A percentile compares a stretch with the other conserved stretches of the same genome.
phyloP scores from a whole-genome alignment of 345 rosid species.

The Moringa oleifera region DNA sequence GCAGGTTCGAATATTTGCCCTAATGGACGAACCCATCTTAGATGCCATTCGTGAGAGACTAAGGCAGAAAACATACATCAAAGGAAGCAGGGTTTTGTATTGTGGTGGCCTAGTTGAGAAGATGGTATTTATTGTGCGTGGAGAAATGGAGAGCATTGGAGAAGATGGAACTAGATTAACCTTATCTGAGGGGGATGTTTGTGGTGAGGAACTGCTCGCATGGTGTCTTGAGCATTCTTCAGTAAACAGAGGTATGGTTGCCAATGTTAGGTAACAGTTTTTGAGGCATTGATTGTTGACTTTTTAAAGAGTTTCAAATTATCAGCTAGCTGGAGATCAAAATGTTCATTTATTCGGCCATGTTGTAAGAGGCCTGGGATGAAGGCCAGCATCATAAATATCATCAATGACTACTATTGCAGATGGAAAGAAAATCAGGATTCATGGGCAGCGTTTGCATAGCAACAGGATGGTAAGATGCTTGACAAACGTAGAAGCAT shows the following conservation, averaged over 20 bases:
- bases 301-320: neutral
- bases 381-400: slow-evolving; percentile 1
- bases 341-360: neutral
- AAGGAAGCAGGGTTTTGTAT: slow-evolving; percentile 52
- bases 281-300: neutral
- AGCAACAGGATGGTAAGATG: slow-evolving; percentile 65
- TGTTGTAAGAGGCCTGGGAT: slow-evolving; percentile 1
- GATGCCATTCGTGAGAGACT: slow-evolving; percentile 74
- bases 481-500: slow-evolving; percentile 76
- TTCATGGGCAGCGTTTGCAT: slow-evolving; percentile 36
- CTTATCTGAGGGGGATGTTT: slow-evolving; percentile 66
- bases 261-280: neutral
- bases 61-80: slow-evolving; percentile 61
- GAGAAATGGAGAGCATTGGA: slow-evolving; percentile 64
- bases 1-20: slow-evolving; percentile 69
- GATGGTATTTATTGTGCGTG: slow-evolving; percentile 87
- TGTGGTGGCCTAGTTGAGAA: slow-evolving; percentile 58
- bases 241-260: slow-evolving; percentile 41
- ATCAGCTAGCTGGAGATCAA: neutral
- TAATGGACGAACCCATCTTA: slow-evolving; percentile 65
- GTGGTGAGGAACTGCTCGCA: slow-evolving; percentile 87
- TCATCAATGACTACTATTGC: slow-evolving; percentile 4
- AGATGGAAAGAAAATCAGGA: slow-evolving; percentile 54
- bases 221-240: slow-evolving; percentile 89
- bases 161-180: slow-evolving; percentile 40